These are phyloP conservation scores for Hyphopichia homilentoma DNA, from an alignment of 805 yeast genomes.

Conservation along the genomic window DNA sequence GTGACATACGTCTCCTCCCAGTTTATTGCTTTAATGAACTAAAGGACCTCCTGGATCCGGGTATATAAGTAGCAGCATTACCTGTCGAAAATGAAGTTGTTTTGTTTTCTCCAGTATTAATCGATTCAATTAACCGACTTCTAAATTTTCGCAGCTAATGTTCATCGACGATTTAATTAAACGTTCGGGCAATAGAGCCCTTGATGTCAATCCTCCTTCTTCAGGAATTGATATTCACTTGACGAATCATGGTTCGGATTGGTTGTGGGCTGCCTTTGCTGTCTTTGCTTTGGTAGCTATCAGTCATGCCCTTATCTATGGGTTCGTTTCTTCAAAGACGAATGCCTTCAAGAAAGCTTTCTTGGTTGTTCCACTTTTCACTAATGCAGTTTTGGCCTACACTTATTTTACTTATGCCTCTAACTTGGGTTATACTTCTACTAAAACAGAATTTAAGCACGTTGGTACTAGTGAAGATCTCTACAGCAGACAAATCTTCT, in stretches of 20 bases:
- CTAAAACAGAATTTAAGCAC: constrained; percentile 47
- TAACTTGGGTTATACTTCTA: constrained; percentile 51
- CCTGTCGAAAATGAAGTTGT: too few species aligned
- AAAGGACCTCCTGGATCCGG: too few species aligned
- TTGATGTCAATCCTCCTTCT: constrained; percentile 38
- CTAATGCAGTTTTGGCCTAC: constrained; percentile 40
- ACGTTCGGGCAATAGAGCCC: constrained; percentile 33
- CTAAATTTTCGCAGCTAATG: background rate
- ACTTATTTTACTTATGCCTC: constrained; percentile 56
- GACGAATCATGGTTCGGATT: constrained; percentile 58
- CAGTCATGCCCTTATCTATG: constrained; percentile 18
- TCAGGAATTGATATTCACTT: constrained; percentile 45
- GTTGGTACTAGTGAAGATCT: constrained; percentile 26
- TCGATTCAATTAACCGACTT: background rate
- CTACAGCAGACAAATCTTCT: constrained; percentile 50
- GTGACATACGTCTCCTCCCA: too few species aligned
- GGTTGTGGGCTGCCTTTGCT: constrained; percentile 64
- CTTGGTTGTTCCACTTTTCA: constrained; percentile 40
- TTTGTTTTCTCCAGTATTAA: too few species aligned
- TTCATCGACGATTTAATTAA: constrained; percentile 3
- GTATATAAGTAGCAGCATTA: too few species aligned
- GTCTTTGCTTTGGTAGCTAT: constrained; percentile 40
- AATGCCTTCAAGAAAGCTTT: constrained; percentile 30
- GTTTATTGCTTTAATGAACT: too few species aligned
- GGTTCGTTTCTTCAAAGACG: constrained; percentile 17